Evolutionary conservation across 139 green algal genomes (phyloP).

Genomic region (Micromonas pusilla): DNA sequence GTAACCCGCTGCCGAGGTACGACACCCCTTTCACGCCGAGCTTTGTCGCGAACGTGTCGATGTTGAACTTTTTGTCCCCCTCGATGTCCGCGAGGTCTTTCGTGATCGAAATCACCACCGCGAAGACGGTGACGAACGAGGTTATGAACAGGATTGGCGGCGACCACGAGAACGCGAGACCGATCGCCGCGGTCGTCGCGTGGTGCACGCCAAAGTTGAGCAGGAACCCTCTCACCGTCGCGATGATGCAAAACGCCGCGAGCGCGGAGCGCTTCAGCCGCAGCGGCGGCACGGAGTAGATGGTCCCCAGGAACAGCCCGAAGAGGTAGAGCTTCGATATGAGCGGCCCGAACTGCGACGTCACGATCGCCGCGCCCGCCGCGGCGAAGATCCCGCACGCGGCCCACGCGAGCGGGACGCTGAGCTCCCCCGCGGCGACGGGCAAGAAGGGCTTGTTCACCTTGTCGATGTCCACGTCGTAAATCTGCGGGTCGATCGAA

Average conservation of each 20-base stretch:
- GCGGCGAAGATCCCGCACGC: constrained; percentile 57
- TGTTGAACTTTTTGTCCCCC: constrained; percentile 80
- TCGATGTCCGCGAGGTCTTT: constrained; percentile 97
- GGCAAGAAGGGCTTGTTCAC: constrained; percentile 99
- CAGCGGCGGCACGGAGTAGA: constrained; percentile 93
- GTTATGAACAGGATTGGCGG: constrained; percentile 87
- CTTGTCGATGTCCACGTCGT: constrained; percentile 88
- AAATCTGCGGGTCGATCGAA: no score
- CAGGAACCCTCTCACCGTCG: constrained; percentile 88
- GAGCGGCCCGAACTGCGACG: constrained; percentile 72
- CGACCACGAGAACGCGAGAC: constrained; percentile 62
- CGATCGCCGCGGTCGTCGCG: constrained; percentile 80
- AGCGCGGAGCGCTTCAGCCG: constrained; percentile 89
- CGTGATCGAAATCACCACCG: constrained; percentile 92
- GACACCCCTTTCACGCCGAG: constrained; percentile 65
- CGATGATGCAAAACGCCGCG: constrained; percentile 95
- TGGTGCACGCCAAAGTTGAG: constrained; percentile 99
- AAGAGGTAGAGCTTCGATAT: constrained; percentile 86
- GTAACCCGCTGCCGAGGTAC: constrained; percentile 59
- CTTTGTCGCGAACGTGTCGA: constrained; percentile 86
- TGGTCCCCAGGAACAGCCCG: constrained; percentile 86
- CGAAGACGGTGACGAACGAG: constrained; percentile 93
- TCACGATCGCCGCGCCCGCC: constrained; percentile 64
- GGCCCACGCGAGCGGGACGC: constrained; percentile 32
- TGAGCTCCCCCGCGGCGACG: constrained; percentile 73